These are phyloP conservation scores for Lignosus rhinocerotis DNA, from an alignment of 1,284 basidiomycete species.

Conservation along the genomic window DNA sequence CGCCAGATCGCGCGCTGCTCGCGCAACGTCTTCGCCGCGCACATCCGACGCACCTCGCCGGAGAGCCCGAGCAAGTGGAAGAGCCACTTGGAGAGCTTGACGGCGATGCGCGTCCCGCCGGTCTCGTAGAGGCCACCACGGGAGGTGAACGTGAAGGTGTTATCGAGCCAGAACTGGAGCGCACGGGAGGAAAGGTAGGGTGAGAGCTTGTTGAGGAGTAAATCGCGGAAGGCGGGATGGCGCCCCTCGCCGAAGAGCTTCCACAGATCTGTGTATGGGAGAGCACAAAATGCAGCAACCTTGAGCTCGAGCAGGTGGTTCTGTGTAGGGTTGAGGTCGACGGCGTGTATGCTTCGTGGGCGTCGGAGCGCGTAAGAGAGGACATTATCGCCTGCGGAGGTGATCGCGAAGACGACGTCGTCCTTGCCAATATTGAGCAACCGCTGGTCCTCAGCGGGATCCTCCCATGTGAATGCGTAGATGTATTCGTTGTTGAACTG, in stretches of 20 bases:
- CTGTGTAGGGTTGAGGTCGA: constrained; percentile 26
- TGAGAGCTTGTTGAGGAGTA: constrained; percentile 22
- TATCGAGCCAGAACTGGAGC: constrained; percentile 26
- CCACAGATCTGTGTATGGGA: constrained; percentile 21
- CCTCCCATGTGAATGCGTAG: constrained; percentile 27
- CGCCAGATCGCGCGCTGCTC: constrained; percentile 25
- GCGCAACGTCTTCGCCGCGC: constrained; percentile 16
- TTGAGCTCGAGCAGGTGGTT: constrained; percentile 27
- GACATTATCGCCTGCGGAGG: constrained; percentile 26
- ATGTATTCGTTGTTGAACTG: constrained; percentile 25
- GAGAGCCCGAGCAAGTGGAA: constrained; percentile 18
- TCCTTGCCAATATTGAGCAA: constrained; percentile 22
- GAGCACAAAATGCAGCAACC: constrained; percentile 23
- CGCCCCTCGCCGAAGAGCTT: constrained; percentile 24
- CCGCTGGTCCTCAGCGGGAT: constrained; percentile 26
- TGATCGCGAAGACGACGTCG: constrained; percentile 28
- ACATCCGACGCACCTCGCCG: constrained; percentile 17
- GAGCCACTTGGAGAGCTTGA: constrained; percentile 25
- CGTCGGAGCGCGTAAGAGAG: constrained; percentile 22
- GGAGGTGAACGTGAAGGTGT: constrained; percentile 13
- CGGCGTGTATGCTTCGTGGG: constrained; percentile 24
- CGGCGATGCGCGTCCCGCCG: constrained; percentile 24
- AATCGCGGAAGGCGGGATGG: constrained; percentile 19
- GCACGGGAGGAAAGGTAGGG: constrained; percentile 27
- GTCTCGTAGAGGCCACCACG: constrained; percentile 26